A percentile compares a stretch with the other conserved stretches of the same genome.
phyloP scores from a whole-genome alignment of 176 grass and related monocot species.

The Carex pumila region DNA sequence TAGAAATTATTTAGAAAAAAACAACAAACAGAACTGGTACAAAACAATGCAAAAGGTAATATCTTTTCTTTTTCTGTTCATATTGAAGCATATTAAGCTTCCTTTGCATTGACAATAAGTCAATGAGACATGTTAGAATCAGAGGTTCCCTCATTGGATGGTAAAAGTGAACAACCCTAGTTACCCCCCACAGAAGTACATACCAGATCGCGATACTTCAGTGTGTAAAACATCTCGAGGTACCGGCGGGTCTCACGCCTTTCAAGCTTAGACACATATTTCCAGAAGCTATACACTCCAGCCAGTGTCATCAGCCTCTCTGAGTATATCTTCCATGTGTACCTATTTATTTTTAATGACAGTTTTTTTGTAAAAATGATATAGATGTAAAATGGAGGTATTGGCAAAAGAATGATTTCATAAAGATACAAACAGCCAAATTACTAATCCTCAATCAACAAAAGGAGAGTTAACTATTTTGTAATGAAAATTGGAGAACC shows the following conservation, averaged over 20 bases:
- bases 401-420: background rate
- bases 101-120: background rate
- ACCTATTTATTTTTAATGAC: constrained; percentile 32
- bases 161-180: background rate
- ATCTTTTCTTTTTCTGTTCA: background rate
- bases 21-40: background rate
- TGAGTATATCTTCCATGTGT: constrained; percentile 97
- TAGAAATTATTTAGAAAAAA: background rate
- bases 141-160: background rate
- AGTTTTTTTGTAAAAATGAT: background rate
- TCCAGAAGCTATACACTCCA: constrained; percentile 95
- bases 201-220: constrained; percentile 84
- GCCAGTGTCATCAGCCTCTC: constrained; percentile 91
- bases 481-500: background rate
- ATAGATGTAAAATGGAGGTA: background rate
- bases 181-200: background rate
- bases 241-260: constrained; percentile 75
- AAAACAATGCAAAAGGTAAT: background rate
- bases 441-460: background rate
- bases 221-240: constrained; percentile 95
- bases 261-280: constrained; percentile 91
- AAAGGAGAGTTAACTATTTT: background rate
- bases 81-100: background rate
- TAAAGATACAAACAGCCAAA: background rate
- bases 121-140: background rate